Evolutionary conservation across 2,329 filamentous ascomycete species (phyloP).

Genomic region (Alternaria incomplexa): DNA sequence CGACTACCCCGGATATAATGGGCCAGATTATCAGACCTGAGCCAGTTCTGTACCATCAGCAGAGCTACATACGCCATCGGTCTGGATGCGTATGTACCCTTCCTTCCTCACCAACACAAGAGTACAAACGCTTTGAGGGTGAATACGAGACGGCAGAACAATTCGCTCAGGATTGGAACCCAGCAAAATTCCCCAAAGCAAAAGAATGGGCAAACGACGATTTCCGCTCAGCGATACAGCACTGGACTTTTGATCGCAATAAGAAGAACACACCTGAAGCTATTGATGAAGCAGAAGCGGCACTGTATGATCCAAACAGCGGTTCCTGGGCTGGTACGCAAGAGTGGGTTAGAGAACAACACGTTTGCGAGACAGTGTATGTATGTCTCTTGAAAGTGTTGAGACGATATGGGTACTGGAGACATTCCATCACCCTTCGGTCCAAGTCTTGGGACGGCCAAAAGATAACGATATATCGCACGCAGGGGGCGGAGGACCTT

Average conservation of each 20-base stretch:
- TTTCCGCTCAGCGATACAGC: neutral
- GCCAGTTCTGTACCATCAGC: neutral
- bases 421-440: neutral
- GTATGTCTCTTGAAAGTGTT: neutral
- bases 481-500: neutral
- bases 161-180: neutral
- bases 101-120: neutral
- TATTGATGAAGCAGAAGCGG: neutral
- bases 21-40: neutral
- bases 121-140: rapidly evolving
- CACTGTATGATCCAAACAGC: neutral
- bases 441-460: neutral
- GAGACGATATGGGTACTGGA: neutral
- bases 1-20: neutral
- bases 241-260: neutral
- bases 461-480: neutral
- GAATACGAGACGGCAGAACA: neutral
- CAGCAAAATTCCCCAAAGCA: neutral
- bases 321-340: neutral
- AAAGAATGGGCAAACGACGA: neutral
- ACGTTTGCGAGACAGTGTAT: neutral
- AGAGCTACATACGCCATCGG: neutral
- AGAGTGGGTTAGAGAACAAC: neutral
- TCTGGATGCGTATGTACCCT: neutral
- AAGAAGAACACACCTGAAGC: neutral